Percentiles rank a stretch among this genome's conserved stretches.
These are phyloP conservation scores for Mallotus nudiflorus DNA, from an alignment of 345 rosid genomes.

Conservation along the genomic window DNA sequence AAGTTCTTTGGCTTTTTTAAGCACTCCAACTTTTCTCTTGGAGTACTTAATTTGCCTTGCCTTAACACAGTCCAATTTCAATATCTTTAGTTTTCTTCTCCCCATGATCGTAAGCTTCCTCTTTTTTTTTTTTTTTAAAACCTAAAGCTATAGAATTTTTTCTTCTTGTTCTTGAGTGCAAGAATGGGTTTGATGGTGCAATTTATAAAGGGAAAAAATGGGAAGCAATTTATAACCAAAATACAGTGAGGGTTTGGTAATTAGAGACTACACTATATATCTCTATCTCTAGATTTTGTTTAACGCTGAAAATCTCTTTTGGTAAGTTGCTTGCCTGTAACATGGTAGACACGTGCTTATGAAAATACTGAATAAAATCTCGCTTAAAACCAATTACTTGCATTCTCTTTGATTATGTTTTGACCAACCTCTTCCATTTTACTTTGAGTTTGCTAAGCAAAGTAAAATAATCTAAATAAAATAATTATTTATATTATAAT, in stretches of 20 bases:
- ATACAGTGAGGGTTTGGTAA: too few relatives aligned
- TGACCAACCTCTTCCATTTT: too few relatives aligned
- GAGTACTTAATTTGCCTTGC: constrained; percentile 46
- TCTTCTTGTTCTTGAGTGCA: background rate
- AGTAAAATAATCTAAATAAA: too few relatives aligned
- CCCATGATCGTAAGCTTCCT: constrained; percentile 31
- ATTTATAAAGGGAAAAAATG: background rate
- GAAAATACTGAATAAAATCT: background rate
- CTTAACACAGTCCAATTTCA: constrained; percentile 22
- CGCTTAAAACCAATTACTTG: background rate
- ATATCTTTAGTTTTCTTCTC: constrained; percentile 33
- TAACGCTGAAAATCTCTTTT: background rate
- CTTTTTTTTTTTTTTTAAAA: background rate
- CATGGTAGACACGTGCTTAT: background rate
- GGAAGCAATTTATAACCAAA: too few relatives aligned
- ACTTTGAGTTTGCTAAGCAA: too few relatives aligned
- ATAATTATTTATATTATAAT: too few relatives aligned
- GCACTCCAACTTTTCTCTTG: constrained; percentile 42
- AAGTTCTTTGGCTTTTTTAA: constrained; percentile 45
- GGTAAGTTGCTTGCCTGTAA: background rate
- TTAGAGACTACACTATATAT: background rate
- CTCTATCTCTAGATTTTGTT: background rate
- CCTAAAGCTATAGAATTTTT: background rate
- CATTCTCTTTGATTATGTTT: background rate
- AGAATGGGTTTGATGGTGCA: background rate